Conservation (phyloP, 305 asterid genomes). For the Stenogyne calaminthoides region DNA sequence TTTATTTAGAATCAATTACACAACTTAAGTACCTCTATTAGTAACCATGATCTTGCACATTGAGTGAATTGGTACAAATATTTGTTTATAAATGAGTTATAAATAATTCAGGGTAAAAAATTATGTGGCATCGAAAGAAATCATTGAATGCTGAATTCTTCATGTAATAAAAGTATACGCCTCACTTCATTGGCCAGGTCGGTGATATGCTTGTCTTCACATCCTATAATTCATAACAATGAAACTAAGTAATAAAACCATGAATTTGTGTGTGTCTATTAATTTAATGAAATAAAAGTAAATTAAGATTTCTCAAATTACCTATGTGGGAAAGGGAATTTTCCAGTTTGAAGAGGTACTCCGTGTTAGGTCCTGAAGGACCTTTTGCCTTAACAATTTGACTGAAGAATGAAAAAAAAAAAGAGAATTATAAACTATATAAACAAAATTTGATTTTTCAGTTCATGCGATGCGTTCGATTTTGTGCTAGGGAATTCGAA, state of each 20-base stretch:
- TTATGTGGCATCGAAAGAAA: background rate
- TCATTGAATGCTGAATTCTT: constrained; percentile 32
- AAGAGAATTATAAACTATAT: too few relatives aligned
- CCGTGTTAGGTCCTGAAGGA: constrained; percentile 97
- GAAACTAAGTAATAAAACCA: background rate
- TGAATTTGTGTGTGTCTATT: too few relatives aligned
- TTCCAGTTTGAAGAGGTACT: constrained; percentile 93
- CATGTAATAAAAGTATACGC: constrained; percentile 51
- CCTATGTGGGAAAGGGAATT: constrained; percentile 74
- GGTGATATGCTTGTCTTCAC: constrained; percentile 73
- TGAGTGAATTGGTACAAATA: background rate
- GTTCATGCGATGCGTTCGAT: background rate
- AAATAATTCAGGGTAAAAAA: background rate
- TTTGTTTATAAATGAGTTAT: background rate
- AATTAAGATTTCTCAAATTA: constrained; percentile 3
- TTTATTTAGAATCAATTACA: too few relatives aligned
- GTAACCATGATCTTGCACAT: too few relatives aligned
- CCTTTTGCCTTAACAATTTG: constrained; percentile 89
- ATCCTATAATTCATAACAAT: constrained; percentile 45
- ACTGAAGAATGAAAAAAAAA: constrained; percentile 49
- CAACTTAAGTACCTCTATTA: background rate
- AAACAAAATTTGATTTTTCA: background rate
- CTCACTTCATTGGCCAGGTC: constrained; percentile 84
- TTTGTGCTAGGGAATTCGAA: background rate
- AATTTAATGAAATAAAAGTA: background rate